These are phyloP conservation scores for Populus hybrid DNA, from an alignment of 441 rosid genomes.

Conservation along the genomic window DNA sequence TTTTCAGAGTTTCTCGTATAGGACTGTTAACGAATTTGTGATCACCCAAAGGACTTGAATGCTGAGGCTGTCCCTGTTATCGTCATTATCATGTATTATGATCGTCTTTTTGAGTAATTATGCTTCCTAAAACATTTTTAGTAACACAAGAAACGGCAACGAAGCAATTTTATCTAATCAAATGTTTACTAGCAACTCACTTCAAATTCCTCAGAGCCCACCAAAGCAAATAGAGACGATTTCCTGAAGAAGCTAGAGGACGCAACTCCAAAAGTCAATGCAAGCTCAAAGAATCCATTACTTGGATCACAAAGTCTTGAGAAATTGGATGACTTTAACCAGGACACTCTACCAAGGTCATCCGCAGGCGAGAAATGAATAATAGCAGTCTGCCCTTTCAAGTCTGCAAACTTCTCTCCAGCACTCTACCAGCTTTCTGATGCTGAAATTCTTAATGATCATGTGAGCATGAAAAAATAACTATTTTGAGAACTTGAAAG, in stretches of 20 bases:
- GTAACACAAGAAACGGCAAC: no score
- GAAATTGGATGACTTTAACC: conserved; percentile 15
- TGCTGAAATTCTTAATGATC: not conserved
- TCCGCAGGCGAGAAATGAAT: conserved; percentile 10
- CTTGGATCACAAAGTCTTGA: conserved; percentile 9
- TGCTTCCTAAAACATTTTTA: no score
- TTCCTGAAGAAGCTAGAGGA: conserved; percentile 13
- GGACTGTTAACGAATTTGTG: no score
- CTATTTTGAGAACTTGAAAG: no score
- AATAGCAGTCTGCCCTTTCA: conserved; percentile 8
- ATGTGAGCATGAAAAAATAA: no score
- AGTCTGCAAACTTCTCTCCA: conserved; percentile 6
- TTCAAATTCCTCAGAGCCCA: conserved; percentile 24
- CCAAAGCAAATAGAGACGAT: conserved; percentile 22
- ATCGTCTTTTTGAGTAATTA: no score
- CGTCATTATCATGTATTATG: no score
- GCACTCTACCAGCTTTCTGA: no score
- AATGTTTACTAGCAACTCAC: conserved; percentile 2
- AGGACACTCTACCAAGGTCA: conserved; percentile 9
- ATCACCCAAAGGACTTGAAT: no score
- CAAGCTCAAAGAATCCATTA: conserved; percentile 11
- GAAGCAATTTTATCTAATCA: not conserved
- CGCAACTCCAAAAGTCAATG: conserved; percentile 12
- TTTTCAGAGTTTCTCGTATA: no score
- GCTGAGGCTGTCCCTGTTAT: no score